phyloP scores from a whole-genome alignment of 1,139 yeast genomes.

The Debaryomyces subglobosus region DNA sequence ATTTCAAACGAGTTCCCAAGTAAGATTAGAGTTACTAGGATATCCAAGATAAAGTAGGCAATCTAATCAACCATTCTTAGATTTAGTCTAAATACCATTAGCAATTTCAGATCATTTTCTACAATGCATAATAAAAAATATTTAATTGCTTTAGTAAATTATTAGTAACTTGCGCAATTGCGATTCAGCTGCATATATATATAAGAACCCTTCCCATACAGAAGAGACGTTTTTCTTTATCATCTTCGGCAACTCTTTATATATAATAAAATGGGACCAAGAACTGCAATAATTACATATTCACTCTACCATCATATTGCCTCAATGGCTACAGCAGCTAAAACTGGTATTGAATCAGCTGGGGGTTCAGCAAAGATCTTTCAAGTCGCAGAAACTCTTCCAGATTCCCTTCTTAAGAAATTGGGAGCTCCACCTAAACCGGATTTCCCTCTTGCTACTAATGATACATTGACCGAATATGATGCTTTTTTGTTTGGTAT shows the following conservation, averaged over 20 bases:
- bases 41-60: too few relatives aligned
- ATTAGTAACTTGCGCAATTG: background rate
- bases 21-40: too few relatives aligned
- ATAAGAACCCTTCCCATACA: background rate
- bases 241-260: background rate
- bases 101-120: too few relatives aligned
- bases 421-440: constrained; percentile 39
- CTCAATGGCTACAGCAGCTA: constrained; percentile 36
- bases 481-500: constrained; percentile 44
- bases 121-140: background rate
- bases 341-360: constrained; percentile 40
- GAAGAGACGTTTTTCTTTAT: background rate
- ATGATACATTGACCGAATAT: constrained; percentile 34
- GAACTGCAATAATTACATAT: constrained; percentile 42
- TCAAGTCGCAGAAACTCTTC: constrained; percentile 42
- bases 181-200: background rate
- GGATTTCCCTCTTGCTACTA: constrained; percentile 35
- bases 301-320: constrained; percentile 41
- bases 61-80: too few relatives aligned
- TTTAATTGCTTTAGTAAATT: background rate
- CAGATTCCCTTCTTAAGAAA: constrained; percentile 29
- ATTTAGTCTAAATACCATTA: too few relatives aligned
- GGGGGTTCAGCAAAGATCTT: constrained; percentile 42
- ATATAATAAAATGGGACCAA: constrained; percentile 26
- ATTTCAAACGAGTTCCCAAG: too few relatives aligned